These are phyloP conservation scores for Xylaria sp. DNA, from an alignment of 2,329 filamentous ascomycete species.

Conservation along the genomic window DNA sequence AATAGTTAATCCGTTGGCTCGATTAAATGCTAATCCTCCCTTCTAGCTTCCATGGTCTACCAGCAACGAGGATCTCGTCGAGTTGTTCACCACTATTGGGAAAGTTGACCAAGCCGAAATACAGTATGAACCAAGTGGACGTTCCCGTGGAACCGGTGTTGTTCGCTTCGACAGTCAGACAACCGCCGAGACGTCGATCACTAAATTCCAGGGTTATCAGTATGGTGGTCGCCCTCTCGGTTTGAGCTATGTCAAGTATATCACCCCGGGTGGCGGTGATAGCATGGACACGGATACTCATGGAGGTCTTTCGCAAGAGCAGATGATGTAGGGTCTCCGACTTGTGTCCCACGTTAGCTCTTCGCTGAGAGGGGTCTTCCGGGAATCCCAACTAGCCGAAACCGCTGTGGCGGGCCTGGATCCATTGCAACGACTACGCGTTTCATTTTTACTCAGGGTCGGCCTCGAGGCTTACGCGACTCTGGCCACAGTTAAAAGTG, in stretches of 20 bases:
- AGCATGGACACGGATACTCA: slow-evolving; percentile 86
- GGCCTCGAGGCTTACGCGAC: not conserved
- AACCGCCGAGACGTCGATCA: slow-evolving; percentile 91
- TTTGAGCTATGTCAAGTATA: slow-evolving; percentile 93
- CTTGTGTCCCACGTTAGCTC: not conserved
- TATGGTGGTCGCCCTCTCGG: slow-evolving; percentile 95
- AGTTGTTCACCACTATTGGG: slow-evolving; percentile 96
- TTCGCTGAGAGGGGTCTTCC: not conserved
- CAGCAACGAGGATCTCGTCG: slow-evolving; percentile 95
- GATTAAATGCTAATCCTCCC: slow-evolving; percentile 39
- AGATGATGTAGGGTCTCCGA: slow-evolving; percentile 81
- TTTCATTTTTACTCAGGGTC: not conserved
- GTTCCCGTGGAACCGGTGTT: slow-evolving; percentile 95
- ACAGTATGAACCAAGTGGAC: slow-evolving; percentile 96
- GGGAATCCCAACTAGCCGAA: not conserved
- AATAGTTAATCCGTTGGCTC: slow-evolving; percentile 36
- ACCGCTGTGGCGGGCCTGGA: not conserved
- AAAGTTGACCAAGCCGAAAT: slow-evolving; percentile 99
- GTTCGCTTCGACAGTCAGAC: slow-evolving; percentile 87
- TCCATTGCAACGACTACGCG: not conserved
- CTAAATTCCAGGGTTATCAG: slow-evolving; percentile 97
- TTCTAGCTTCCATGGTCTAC: slow-evolving; percentile 95
- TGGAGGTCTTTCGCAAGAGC: slow-evolving; percentile 88
- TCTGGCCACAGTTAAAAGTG: slow-evolving; percentile 24
- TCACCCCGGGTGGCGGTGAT: slow-evolving; percentile 74